Evolutionary conservation across 2,329 filamentous ascomycete species (phyloP).

Genomic region (Alternaria solani): DNA sequence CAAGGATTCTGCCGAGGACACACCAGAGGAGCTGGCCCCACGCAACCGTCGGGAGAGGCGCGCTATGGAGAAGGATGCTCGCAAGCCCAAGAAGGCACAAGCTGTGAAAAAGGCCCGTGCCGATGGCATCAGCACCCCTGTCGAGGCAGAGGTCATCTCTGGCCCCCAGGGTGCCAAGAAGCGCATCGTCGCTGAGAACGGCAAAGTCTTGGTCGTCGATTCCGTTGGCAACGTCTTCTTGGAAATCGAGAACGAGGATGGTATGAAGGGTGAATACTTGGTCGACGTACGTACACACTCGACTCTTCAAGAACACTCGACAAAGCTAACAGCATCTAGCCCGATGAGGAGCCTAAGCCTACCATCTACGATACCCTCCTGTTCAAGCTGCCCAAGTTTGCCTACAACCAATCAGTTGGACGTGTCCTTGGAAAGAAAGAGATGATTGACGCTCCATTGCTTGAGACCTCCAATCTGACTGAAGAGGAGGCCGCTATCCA

Average conservation of each 20-base stretch:
- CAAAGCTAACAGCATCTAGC: constrained; percentile 58
- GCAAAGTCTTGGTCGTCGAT: constrained; percentile 93
- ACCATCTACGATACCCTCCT: constrained; percentile 84
- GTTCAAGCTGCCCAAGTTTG: constrained; percentile 77
- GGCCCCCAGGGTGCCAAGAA: constrained; percentile 81
- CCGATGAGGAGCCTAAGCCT: constrained; percentile 79
- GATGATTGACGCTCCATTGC: constrained; percentile 46
- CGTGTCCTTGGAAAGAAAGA: constrained; percentile 52
- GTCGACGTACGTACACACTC: constrained; percentile 71
- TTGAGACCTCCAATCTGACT: constrained; percentile 47
- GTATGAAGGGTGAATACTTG: constrained; percentile 80
- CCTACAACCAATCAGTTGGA: constrained; percentile 64
- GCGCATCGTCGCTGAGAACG: constrained; percentile 90
- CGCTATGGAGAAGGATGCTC: constrained; percentile 84
- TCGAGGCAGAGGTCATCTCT: constrained; percentile 59
- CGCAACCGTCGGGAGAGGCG: constrained; percentile 85
- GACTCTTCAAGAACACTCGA: background rate
- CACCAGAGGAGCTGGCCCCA: constrained; percentile 63
- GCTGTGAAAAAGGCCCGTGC: constrained; percentile 65
- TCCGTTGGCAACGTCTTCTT: constrained; percentile 90
- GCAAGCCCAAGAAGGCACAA: constrained; percentile 65
- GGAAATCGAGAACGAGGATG: constrained; percentile 90
- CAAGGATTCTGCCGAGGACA: constrained; percentile 27
- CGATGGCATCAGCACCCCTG: constrained; percentile 62
- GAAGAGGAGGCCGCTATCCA: constrained; percentile 53